Conservation (phyloP, 129 eudicot species). For the Escallonia rubra region DNA sequence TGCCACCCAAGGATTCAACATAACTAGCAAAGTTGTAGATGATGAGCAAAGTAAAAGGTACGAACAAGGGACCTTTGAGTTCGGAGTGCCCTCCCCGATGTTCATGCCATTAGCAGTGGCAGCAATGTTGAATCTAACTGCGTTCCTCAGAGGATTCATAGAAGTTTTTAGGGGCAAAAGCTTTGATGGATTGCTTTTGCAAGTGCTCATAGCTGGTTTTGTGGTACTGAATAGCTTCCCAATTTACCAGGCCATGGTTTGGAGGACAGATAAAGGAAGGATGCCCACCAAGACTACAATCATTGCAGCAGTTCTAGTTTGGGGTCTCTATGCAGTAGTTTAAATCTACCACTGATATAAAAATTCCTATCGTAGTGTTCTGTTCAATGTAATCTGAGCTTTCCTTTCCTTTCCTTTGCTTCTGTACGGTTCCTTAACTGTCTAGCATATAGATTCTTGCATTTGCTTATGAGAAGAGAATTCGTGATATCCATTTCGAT, state of each 20-base stretch:
- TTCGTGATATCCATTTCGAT: no score
- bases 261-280: constrained; percentile 61
- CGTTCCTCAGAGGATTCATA: constrained; percentile 29
- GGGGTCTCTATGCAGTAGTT: constrained; percentile 20
- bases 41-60: constrained; percentile 61
- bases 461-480: no score
- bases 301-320: constrained; percentile 33
- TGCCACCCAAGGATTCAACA: constrained; percentile 46
- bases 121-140: constrained; percentile 45
- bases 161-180: neutral
- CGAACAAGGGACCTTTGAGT: constrained; percentile 62
- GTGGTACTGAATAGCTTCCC: constrained; percentile 62
- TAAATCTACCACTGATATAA: neutral
- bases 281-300: constrained; percentile 36
- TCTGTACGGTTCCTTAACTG: no score
- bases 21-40: constrained; percentile 77
- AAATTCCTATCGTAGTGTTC: no score
- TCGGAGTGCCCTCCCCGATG: constrained; percentile 66
- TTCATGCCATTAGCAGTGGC: constrained; percentile 54
- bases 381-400: no score
- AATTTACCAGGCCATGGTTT: constrained; percentile 61
- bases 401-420: no score
- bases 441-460: no score
- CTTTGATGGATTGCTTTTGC: constrained; percentile 31
- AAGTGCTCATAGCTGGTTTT: constrained; percentile 45